Conservation (phyloP, 305 asterid genomes). For the Solanum hybrid region DNA sequence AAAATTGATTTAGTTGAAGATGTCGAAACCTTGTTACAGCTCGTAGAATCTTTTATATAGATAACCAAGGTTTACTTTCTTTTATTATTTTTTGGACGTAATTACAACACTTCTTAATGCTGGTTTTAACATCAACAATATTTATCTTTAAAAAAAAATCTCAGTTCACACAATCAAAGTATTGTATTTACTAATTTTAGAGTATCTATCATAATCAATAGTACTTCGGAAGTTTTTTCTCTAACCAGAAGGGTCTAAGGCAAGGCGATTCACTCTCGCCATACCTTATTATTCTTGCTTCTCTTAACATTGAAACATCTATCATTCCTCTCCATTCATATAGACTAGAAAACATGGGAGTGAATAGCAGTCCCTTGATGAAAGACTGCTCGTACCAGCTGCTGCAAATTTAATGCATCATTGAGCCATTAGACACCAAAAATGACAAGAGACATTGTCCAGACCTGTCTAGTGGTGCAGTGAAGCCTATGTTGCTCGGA, state of each 20-base stretch:
- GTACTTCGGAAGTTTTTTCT: no score
- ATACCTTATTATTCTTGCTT: neutral
- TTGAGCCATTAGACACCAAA: neutral
- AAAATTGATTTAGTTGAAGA: neutral
- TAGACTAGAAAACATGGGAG: neutral
- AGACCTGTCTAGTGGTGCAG: neutral
- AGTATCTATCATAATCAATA: no score
- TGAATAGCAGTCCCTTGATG: neutral
- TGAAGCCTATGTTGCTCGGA: no score
- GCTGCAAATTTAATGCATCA: neutral
- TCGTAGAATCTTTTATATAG: neutral
- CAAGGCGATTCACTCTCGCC: neutral
- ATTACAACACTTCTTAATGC: neutral
- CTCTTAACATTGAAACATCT: neutral
- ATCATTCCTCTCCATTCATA: neutral
- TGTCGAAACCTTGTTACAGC: neutral
- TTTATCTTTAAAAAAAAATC: no score
- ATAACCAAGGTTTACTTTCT: neutral
- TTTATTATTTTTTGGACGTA: no score
- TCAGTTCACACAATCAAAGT: no score
- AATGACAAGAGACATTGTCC: neutral
- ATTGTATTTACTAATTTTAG: no score
- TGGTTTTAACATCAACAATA: no score
- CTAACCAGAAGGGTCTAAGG: no score
- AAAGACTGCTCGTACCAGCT: neutral